A percentile compares a stretch with the other conserved stretches of the same genome.
Evolutionary conservation across 1,139 yeast genomes (phyloP).

Genomic region (Geotrichum carabidarum): DNA sequence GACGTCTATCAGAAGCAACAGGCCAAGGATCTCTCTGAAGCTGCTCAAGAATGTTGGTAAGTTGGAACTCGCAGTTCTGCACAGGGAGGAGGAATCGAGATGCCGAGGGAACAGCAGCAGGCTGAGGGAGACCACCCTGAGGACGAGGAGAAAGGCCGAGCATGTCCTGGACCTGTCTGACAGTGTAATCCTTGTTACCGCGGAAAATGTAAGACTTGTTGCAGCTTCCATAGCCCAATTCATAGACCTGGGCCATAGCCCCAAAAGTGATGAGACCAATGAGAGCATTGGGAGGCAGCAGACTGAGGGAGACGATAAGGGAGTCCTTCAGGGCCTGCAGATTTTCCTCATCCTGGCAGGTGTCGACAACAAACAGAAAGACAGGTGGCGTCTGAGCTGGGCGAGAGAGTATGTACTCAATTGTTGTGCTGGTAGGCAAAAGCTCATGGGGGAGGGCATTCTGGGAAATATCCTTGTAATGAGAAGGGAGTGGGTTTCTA

Average conservation of each 20-base stretch:
- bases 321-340: conserved; percentile 84
- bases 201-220: conserved; percentile 83
- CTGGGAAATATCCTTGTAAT: conserved; percentile 77
- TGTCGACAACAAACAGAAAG: conserved; percentile 82
- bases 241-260: conserved; percentile 92
- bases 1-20: conserved; percentile 79
- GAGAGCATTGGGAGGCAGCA: conserved; percentile 89
- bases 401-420: conserved; percentile 83
- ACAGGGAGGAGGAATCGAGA: conserved; percentile 80
- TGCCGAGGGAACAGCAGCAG: conserved; percentile 39
- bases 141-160: conserved; percentile 48
- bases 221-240: conserved; percentile 72
- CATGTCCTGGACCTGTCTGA: conserved; percentile 71
- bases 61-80: conserved; percentile 80
- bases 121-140: conserved; percentile 10
- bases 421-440: conserved; percentile 68
- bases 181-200: conserved; percentile 83
- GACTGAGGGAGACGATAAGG: conserved; percentile 69
- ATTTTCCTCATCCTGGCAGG: conserved; percentile 93
- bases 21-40: conserved; percentile 89
- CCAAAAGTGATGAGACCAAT: conserved; percentile 92
- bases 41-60: conserved; percentile 74
- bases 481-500: conserved; percentile 84
- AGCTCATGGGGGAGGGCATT: conserved; percentile 86
- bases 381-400: conserved; percentile 93